phyloP scores from a whole-genome alignment of 805 yeast species.

The Kodamaea fukazawae region DNA sequence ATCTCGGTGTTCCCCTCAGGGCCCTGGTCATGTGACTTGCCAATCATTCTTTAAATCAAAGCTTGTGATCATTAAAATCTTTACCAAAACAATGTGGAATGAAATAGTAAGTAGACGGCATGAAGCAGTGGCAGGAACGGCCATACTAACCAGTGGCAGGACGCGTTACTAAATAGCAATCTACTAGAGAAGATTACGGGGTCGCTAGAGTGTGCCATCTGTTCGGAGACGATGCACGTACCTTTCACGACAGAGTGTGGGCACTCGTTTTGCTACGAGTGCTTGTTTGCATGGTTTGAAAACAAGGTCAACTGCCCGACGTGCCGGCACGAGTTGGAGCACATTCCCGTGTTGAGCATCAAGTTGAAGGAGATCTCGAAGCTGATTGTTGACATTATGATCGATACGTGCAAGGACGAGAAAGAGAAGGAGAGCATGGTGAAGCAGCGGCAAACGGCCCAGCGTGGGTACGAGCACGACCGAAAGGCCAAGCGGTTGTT shows the following conservation, averaged over 20 bases:
- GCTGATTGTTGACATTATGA: slow-evolving; percentile 36
- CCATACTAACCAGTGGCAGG: slow-evolving; percentile 20
- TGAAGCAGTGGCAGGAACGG: background rate
- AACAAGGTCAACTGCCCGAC: slow-evolving; percentile 63
- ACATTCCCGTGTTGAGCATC: slow-evolving; percentile 53
- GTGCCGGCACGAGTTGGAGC: slow-evolving; percentile 51
- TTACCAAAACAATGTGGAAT: slow-evolving; percentile 9
- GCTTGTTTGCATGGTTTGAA: slow-evolving; percentile 62
- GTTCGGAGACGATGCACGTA: slow-evolving; percentile 65
- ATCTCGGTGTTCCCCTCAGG: background rate
- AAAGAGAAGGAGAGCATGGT: slow-evolving; percentile 21
- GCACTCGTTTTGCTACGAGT: slow-evolving; percentile 68
- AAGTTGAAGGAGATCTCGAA: slow-evolving; percentile 50
- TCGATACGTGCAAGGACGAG: slow-evolving; percentile 28
- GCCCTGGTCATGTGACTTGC: background rate
- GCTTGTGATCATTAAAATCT: background rate
- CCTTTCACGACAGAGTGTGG: slow-evolving; percentile 70
- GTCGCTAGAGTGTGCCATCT: slow-evolving; percentile 55
- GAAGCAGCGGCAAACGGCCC: slow-evolving; percentile 25
- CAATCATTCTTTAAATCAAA: background rate
- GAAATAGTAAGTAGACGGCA: slow-evolving; percentile 9
- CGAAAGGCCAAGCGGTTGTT: slow-evolving; percentile 38
- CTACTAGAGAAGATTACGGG: slow-evolving; percentile 27
- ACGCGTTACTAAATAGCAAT: slow-evolving; percentile 17
- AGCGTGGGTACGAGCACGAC: slow-evolving; percentile 41